Conservation (phyloP, 805 yeast genomes). For the Candida coquimbonensis region DNA sequence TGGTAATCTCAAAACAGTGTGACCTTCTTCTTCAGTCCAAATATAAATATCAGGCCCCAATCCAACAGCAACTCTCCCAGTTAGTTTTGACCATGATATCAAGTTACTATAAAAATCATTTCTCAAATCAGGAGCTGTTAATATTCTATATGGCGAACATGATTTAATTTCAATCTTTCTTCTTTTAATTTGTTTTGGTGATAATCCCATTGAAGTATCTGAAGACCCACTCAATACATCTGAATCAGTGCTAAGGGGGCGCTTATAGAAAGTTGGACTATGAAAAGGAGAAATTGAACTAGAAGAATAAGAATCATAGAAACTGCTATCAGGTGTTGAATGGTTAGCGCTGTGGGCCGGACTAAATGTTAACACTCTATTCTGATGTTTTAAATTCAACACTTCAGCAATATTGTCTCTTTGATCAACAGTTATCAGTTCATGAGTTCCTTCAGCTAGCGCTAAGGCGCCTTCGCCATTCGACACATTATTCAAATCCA, state of each 20-base stretch:
- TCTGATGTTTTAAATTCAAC: constrained; percentile 34
- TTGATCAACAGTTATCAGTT: constrained; percentile 14
- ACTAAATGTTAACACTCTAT: constrained; percentile 35
- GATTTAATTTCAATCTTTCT: constrained; percentile 24
- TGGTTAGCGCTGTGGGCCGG: constrained; percentile 6
- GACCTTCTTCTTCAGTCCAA: constrained; percentile 52
- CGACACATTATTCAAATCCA: constrained; percentile 12
- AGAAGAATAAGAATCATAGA: constrained; percentile 1
- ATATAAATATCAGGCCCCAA: constrained; percentile 49
- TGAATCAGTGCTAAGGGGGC: no score
- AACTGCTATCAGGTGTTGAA: constrained; percentile 4
- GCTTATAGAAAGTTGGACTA: constrained; percentile 2
- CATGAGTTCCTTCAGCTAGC: background rate
- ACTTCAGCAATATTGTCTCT: constrained; percentile 43
- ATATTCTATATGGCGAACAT: constrained; percentile 40
- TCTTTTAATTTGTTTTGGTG: constrained; percentile 5
- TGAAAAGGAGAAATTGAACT: background rate
- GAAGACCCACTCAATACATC: no score
- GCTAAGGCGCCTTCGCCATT: constrained; percentile 12
- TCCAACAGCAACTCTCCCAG: constrained; percentile 58
- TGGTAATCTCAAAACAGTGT: constrained; percentile 35
- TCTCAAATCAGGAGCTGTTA: constrained; percentile 64
- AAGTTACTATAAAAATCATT: constrained; percentile 76
- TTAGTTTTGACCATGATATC: constrained; percentile 58
- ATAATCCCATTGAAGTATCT: constrained; percentile 7